Conservation (phyloP, 1,139 yeast genomes). For the Meyerozyma carpophila region DNA sequence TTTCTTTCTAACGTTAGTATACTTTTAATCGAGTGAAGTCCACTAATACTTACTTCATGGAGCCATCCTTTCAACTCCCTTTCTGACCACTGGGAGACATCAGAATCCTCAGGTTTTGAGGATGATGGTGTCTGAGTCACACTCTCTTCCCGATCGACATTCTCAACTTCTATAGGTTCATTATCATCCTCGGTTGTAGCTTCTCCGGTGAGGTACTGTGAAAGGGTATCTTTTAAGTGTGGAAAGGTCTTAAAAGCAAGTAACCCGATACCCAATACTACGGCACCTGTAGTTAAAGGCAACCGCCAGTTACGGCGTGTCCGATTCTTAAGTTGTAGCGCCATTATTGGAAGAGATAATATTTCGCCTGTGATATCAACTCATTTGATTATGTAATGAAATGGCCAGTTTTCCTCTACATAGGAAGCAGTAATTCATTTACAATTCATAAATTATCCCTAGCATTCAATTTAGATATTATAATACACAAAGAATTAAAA, state of each 20-base stretch:
- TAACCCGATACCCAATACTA: slow-evolving; percentile 39
- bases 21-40: not conserved
- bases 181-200: slow-evolving; percentile 11
- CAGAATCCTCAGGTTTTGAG: slow-evolving; percentile 13
- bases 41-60: slow-evolving; percentile 22
- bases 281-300: slow-evolving; percentile 33
- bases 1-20: slow-evolving; percentile 43
- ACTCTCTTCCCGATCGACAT: slow-evolving; percentile 6
- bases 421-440: not conserved
- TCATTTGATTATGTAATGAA: not conserved
- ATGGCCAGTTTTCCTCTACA: not conserved
- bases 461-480: slow-evolving; percentile 1
- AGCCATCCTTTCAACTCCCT: slow-evolving; percentile 36
- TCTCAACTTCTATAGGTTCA: slow-evolving; percentile 19
- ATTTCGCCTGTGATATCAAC: not conserved
- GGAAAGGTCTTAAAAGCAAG: slow-evolving; percentile 49
- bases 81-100: slow-evolving; percentile 33
- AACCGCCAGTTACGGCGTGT: slow-evolving; percentile 5
- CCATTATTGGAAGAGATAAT: slow-evolving; percentile 4
- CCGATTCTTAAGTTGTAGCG: slow-evolving; percentile 8
- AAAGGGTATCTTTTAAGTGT: slow-evolving; percentile 33
- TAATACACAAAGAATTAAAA: slow-evolving; percentile 5
- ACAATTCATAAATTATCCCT: not conserved
- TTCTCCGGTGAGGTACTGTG: slow-evolving; percentile 18
- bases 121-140: slow-evolving; percentile 8